Evolutionary conservation across 148 eudicot genomes (phyloP), one percentile per base, ranked within the genome.

Genomic region (Camellia lanceoleosa): DNA sequence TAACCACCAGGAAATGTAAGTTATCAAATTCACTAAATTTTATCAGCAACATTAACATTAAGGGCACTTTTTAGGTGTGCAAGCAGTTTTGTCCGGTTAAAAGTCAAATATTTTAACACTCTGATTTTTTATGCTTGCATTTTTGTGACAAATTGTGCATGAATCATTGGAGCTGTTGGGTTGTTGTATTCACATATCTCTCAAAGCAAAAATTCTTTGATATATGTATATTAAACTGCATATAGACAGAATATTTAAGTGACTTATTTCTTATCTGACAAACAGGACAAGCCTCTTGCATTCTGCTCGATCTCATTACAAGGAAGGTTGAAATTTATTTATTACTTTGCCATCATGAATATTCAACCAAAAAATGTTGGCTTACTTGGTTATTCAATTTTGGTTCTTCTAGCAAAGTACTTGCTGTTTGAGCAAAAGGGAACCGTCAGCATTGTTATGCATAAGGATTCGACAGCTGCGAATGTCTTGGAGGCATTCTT

Each of bases 401-500:
- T 75, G 42, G 46, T 66, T 44, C 73, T 83, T 73, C 43, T 73
- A 96, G 98, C 86, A 41, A 94, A 87, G 80, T 93, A 93, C 86
- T 60, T 96, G 88, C 88, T 93, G 58, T 84, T 91, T 69, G 85
- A 91, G 84, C 86, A 81, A 71, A 91, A 87, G 30, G 92, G 92
- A 67, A 82, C 30, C n/a, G 75, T 94, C 80, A 82, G 75, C 74
- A 80, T 96, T 69, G 75, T 93, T 74, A 81, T 91, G 89, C 99
- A 93, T 59, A 93, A 87, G 84, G 95, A 92, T 78, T 92, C 99
- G 8, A 73, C 88, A 64, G 87, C 89, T 66, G 79, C 81, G 69
- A 92, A 96, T 80, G 85, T 90, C 81, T 80, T 96, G 79, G 91
- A 84, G 88, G 90, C 98, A 49, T 93, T 89, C 82, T 65, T 92